A percentile compares a stretch with the other conserved stretches of the same genome.
These are phyloP conservation scores for Kodamaea hsintzibuensis DNA, from an alignment of 805 yeast species.

Conservation along the genomic window DNA sequence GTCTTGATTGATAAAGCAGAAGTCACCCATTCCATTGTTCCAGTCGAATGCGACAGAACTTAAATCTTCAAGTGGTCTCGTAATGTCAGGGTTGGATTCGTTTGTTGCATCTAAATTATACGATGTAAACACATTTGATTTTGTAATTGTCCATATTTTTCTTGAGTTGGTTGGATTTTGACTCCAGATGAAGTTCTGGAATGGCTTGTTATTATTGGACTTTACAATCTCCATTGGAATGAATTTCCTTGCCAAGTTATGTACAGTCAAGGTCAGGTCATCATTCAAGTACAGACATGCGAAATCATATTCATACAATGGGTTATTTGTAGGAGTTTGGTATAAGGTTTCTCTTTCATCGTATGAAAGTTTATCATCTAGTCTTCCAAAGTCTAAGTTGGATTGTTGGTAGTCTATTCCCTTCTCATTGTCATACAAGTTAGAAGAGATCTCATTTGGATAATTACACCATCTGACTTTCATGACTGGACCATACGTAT, in stretches of 20 bases:
- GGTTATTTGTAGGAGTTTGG: slow-evolving; percentile 16
- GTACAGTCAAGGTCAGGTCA: slow-evolving; percentile 68
- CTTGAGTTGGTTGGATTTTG: slow-evolving; percentile 21
- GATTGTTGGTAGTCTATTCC: slow-evolving; percentile 7
- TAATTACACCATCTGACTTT: slow-evolving; percentile 64
- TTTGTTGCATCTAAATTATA: slow-evolving; percentile 29
- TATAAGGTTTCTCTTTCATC: slow-evolving; percentile 19
- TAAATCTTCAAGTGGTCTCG: slow-evolving; percentile 49
- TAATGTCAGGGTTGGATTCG: slow-evolving; percentile 22
- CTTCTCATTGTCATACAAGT: slow-evolving; percentile 16
- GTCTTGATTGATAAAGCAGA: slow-evolving; percentile 55
- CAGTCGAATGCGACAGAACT: slow-evolving; percentile 56
- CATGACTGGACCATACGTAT: slow-evolving; percentile 76
- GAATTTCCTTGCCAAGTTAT: slow-evolving; percentile 68
- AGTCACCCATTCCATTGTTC: slow-evolving; percentile 48
- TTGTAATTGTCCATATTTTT: slow-evolving; percentile 41
- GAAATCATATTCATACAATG: slow-evolving; percentile 59
- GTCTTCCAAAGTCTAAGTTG: slow-evolving; percentile 12
- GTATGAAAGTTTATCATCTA: slow-evolving; percentile 21
- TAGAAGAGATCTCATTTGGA: slow-evolving; percentile 25
- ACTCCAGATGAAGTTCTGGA: slow-evolving; percentile 47
- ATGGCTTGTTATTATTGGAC: slow-evolving; percentile 45
- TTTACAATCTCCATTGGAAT: slow-evolving; percentile 71
- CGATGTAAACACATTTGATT: slow-evolving; percentile 38
- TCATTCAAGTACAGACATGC: slow-evolving; percentile 75